A percentile compares a stretch with the other conserved stretches of the same genome.
Evolutionary conservation across 495 filamentous ascomycete species (phyloP).

Genomic region (Zalerion maritima): DNA sequence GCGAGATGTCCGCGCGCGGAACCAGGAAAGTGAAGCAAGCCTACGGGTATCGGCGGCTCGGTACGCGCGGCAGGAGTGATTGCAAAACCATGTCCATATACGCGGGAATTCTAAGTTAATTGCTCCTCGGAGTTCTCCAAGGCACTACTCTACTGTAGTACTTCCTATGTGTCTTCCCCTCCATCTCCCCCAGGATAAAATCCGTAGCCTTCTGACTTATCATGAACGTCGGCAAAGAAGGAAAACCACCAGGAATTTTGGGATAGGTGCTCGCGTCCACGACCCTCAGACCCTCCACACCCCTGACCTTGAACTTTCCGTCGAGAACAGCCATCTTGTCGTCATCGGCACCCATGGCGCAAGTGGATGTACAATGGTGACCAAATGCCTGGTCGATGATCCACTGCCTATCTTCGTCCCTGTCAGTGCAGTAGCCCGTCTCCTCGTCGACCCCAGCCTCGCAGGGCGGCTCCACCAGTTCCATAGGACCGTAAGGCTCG

Average conservation of each 20-base stretch:
- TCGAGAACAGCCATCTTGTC: constrained; percentile 37
- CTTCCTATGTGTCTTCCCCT: too few relatives aligned
- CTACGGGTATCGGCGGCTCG: too few relatives aligned
- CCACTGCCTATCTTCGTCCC: constrained; percentile 19
- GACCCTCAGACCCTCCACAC: constrained; percentile 32
- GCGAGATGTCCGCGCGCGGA: too few relatives aligned
- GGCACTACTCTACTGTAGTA: too few relatives aligned
- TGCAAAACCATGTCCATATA: too few relatives aligned
- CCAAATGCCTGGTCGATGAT: constrained; percentile 35
- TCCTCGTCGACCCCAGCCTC: constrained; percentile 2
- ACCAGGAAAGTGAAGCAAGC: too few relatives aligned
- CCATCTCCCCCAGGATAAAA: constrained; percentile 44
- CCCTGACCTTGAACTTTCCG: constrained; percentile 34
- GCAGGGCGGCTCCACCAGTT: constrained; percentile 26
- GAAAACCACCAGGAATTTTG: constrained; percentile 42
- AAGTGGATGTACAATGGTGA: constrained; percentile 35
- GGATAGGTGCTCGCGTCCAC: constrained; percentile 43
- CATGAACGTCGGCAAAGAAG: constrained; percentile 47
- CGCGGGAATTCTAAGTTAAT: too few relatives aligned
- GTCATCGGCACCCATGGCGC: constrained; percentile 32
- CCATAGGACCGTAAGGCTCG: constrained; percentile 20
- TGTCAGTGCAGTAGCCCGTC: constrained; percentile 21
- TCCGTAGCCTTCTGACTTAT: constrained; percentile 48
- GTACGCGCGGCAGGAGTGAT: too few relatives aligned
- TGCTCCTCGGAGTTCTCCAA: too few relatives aligned